Conservation (phyloP, 768 basidiomycete species). For the Pholiota conissans region DNA sequence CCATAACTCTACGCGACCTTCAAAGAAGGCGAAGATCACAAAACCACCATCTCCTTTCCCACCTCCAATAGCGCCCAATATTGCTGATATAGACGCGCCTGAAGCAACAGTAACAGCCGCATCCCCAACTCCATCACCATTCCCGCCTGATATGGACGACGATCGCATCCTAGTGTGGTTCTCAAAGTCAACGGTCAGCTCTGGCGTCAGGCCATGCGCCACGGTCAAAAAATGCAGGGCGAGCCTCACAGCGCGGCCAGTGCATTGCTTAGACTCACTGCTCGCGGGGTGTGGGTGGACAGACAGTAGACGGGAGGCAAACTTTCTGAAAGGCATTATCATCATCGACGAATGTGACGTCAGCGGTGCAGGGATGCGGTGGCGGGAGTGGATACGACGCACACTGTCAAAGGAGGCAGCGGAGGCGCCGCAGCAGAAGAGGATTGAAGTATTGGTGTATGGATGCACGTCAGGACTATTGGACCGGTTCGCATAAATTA, state of each 20-base stretch:
- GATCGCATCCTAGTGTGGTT: constrained; percentile 1
- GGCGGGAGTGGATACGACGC: constrained; percentile 7
- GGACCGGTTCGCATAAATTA: constrained; percentile 3
- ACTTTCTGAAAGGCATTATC: constrained; percentile 32
- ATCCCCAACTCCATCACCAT: not conserved
- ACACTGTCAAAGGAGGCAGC: not conserved
- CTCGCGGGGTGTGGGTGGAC: constrained; percentile 49
- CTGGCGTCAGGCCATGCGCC: constrained; percentile 13
- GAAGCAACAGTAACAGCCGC: not conserved
- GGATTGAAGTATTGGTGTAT: constrained; percentile 1
- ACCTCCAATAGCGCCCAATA: too few relatives aligned
- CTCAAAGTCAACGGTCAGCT: not conserved
- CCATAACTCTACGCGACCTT: not conserved
- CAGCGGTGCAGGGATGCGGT: not conserved
- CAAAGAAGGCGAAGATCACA: not conserved
- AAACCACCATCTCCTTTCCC: not conserved
- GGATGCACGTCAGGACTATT: not conserved
- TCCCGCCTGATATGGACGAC: not conserved
- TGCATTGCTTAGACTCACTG: constrained; percentile 46
- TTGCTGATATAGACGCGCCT: too few relatives aligned
- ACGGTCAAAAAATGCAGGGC: constrained; percentile 28
- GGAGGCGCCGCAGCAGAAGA: not conserved
- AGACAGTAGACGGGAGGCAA: not conserved
- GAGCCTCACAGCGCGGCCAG: constrained; percentile 29
- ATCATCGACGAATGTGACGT: constrained; percentile 33